Evolutionary conservation across 345 rosid species (phyloP), one percentile per base, ranked within the genome.

Genomic region (Camelina sativa): DNA sequence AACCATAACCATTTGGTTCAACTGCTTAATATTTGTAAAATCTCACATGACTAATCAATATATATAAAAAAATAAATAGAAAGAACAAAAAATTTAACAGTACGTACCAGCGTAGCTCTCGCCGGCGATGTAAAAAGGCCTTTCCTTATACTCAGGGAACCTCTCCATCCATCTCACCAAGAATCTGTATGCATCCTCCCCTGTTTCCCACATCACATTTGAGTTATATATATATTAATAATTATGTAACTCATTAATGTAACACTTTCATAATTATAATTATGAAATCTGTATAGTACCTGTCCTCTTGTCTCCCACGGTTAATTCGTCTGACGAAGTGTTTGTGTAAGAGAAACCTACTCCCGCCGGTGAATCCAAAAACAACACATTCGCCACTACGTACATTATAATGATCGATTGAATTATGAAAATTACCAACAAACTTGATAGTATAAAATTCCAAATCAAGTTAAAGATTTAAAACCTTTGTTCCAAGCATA

Each of bases 21-120:
- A 75, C 68, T 60, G 68, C 79, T 74, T 23, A 58, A 9, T 55
- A 51, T 25, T 61, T 11, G 30, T n/a, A 23, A 30, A 63, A 37
- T 62, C 40, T 56, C 66, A 74, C 43, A 56, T 75, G 52, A 37
- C 6, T 30, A 56, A 23, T 46, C 22, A 59, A 4, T 10, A 16
- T 3, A 9, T 30, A 17, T 23, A 46, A 8, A 5, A 13, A 8
- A 16, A 2, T 11, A 4, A 15, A 8, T 34, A 46, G 4, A 52
- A 37, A 13, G 9, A 55, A 53, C 35, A 54, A 15, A 4, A 7
- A 43, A 19, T 6, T 7, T 2, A 53, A 19, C 7, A 4, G 20
- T 62, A 35, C 93, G 16, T 80, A 88, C 97, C 98, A 72, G 93
- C 97, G 19, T 93, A 89, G 91, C 97, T 93, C 81, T 93, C 98